Evolutionary conservation across 257 asterid genomes (phyloP).

Genomic region (Lycium ferocissimum): DNA sequence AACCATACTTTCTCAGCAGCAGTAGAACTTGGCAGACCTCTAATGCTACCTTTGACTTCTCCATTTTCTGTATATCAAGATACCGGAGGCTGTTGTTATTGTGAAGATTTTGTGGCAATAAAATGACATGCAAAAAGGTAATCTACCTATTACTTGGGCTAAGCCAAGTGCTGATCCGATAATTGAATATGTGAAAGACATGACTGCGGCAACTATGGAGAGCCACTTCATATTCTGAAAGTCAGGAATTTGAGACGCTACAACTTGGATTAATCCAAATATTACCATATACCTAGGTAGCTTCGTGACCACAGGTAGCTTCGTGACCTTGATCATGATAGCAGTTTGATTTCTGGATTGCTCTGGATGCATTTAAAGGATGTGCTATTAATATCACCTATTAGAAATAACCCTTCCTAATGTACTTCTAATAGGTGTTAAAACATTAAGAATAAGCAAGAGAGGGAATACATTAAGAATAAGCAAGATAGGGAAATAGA

Average conservation of each 20-base stretch:
- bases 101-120: background rate
- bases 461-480: too few relatives aligned
- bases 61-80: slow-evolving; percentile 54
- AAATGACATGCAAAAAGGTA: background rate
- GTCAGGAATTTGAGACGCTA: slow-evolving; percentile 82
- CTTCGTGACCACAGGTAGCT: slow-evolving; percentile 59
- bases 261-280: slow-evolving; percentile 64
- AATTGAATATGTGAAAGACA: slow-evolving; percentile 75
- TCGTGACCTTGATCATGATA: slow-evolving; percentile 75
- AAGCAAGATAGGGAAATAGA: too few relatives aligned
- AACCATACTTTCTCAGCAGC: slow-evolving; percentile 60
- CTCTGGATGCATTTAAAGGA: slow-evolving; percentile 53
- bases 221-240: slow-evolving; percentile 77
- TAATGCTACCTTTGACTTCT: slow-evolving; percentile 63
- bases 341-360: slow-evolving; percentile 78
- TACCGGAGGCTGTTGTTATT: background rate
- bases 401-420: background rate
- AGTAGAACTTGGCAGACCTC: slow-evolving; percentile 56
- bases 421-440: too few relatives aligned
- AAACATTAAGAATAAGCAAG: too few relatives aligned
- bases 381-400: background rate
- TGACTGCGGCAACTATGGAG: slow-evolving; percentile 72
- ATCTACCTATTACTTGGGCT: slow-evolving; percentile 65
- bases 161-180: slow-evolving; percentile 79
- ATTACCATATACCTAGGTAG: slow-evolving; percentile 54